Evolutionary conservation across 1,284 basidiomycete species (phyloP).

Genomic region (Bondarzewia mesenterica): DNA sequence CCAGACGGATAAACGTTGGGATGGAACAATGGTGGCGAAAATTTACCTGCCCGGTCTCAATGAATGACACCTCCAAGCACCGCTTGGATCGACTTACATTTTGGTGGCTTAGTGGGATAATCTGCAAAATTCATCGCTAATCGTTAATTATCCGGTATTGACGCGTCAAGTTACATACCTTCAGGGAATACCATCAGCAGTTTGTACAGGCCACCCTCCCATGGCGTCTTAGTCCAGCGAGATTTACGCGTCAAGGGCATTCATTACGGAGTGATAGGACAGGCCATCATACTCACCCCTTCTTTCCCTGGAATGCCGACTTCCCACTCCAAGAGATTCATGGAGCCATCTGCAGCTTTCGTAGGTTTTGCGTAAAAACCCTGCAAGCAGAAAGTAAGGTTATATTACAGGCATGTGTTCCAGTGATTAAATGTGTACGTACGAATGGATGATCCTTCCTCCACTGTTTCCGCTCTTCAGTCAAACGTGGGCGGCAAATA

Average conservation of each 20-base stretch:
- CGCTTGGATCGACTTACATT: slow-evolving; percentile 50
- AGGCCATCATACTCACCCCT: slow-evolving; percentile 44
- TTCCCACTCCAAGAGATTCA: slow-evolving; percentile 98
- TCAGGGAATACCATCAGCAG: slow-evolving; percentile 92
- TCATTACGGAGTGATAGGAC: slow-evolving; percentile 13
- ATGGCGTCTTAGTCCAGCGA: slow-evolving; percentile 71
- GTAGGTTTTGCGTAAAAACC: slow-evolving; percentile 94
- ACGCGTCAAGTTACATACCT: slow-evolving; percentile 41
- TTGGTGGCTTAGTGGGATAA: slow-evolving; percentile 93
- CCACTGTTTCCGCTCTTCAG: slow-evolving; percentile 99
- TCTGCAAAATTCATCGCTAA: slow-evolving; percentile 48
- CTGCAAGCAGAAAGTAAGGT: slow-evolving; percentile 33
- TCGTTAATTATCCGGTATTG: slow-evolving; percentile 8
- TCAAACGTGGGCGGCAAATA: slow-evolving; percentile 77
- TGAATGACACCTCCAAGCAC: not conserved
- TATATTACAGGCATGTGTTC: slow-evolving; percentile 3
- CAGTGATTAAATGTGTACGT: slow-evolving; percentile 24
- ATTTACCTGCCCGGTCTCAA: slow-evolving; percentile 67
- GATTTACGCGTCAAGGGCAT: slow-evolving; percentile 13
- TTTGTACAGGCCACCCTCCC: slow-evolving; percentile 95
- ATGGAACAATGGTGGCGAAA: slow-evolving; percentile 92
- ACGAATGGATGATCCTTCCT: slow-evolving; percentile 98
- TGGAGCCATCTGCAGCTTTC: slow-evolving; percentile 85
- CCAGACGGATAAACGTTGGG: slow-evolving; percentile 99
- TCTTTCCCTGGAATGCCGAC: slow-evolving; percentile 90